phyloP scores from a whole-genome alignment of 1,139 yeast species.

The Lodderomyces pseudojiufengensis region DNA sequence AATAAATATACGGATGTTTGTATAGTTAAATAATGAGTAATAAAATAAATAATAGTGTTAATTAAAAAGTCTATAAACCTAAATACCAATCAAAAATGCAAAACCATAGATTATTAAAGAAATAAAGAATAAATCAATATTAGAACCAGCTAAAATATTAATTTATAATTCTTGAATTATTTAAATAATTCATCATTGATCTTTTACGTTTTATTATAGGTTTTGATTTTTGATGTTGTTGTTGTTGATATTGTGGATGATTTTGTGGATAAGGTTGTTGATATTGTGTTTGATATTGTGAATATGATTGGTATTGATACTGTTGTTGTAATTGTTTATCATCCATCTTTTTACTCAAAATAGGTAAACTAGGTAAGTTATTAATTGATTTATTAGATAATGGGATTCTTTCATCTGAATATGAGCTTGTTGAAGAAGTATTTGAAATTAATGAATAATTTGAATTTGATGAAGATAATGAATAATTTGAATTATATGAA shows the following conservation, averaged over 20 bases:
- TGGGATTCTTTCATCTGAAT: slow-evolving; percentile 16
- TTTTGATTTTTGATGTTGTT: slow-evolving; percentile 2
- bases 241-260: slow-evolving; percentile 11
- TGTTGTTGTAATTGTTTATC: too few species aligned
- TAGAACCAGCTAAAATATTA: too few species aligned
- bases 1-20: too few species aligned
- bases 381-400: slow-evolving; percentile 20
- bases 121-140: too few species aligned
- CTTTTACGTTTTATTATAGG: slow-evolving; percentile 10
- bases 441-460: slow-evolving; percentile 10
- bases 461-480: slow-evolving; percentile 9
- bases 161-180: too few species aligned
- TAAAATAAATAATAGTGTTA: too few species aligned
- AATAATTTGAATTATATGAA: neutral
- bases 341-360: too few species aligned
- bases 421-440: neutral
- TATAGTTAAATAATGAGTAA: too few species aligned
- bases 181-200: slow-evolving; percentile 8
- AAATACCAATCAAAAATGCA: too few species aligned
- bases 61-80: too few species aligned
- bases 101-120: too few species aligned
- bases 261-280: neutral
- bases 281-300: neutral
- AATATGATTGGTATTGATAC: neutral
- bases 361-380: slow-evolving; percentile 1